phyloP scores from a whole-genome alignment of 2,329 filamentous ascomycete genomes.

The Pseudocercospora fijiensis region DNA sequence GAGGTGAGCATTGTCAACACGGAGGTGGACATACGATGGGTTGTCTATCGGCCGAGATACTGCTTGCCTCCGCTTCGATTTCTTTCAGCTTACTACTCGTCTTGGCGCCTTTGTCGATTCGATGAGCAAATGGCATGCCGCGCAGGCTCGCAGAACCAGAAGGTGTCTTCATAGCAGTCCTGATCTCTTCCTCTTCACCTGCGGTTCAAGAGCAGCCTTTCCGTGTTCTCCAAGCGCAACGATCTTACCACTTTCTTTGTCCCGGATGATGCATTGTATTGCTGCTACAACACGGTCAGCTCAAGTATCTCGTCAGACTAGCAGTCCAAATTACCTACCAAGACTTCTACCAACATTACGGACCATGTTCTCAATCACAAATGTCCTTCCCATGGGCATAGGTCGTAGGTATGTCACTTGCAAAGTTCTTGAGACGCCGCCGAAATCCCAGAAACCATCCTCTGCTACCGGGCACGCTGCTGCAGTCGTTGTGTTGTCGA shows the following conservation, averaged over 20 bases:
- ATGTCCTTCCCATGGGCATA: conserved; percentile 38
- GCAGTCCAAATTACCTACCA: conserved; percentile 32
- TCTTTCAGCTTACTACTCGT: too few relatives aligned
- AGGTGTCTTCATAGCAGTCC: background rate
- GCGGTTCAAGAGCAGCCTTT: conserved; percentile 17
- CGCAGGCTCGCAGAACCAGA: background rate
- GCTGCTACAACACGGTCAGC: conserved; percentile 5
- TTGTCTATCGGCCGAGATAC: background rate
- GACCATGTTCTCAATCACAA: conserved; percentile 44
- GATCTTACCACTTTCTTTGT: conserved; percentile 20
- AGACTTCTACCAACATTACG: conserved; percentile 44
- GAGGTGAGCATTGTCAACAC: background rate
- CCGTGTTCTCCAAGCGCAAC: conserved; percentile 21
- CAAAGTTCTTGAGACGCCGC: conserved; percentile 42
- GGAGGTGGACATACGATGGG: too few relatives aligned
- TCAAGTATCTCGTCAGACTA: background rate
- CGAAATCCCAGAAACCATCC: conserved; percentile 38
- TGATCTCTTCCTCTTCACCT: background rate
- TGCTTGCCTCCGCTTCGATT: background rate
- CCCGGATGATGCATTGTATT: conserved; percentile 20
- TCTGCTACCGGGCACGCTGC: conserved; percentile 26
- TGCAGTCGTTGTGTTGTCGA: conserved; percentile 53
- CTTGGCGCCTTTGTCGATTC: background rate
- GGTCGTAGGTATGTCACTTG: conserved; percentile 48
- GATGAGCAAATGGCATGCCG: background rate